Evolutionary conservation across 192 early-diverging fungal species (phyloP), one percentile per base, ranked within the genome.

Genomic region (Gryganskiella cystojenkinii): DNA sequence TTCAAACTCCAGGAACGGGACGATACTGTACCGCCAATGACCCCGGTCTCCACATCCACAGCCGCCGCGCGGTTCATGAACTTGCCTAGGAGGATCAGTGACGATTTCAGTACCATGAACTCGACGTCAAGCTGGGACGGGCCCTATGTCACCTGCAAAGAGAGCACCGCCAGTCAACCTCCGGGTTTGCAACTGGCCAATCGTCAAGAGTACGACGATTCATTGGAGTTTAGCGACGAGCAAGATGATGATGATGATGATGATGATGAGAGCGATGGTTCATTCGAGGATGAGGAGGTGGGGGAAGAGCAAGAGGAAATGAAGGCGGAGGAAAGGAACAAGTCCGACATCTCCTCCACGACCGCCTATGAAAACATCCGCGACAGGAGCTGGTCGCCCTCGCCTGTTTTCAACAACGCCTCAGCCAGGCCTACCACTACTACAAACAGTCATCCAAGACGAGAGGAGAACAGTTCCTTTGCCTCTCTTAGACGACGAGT

Each of bases 191-290:
- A 45, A 3, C 56, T 73, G 11, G 56, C 63, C 2, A 17, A 35
- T 4, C 37, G 71, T 1, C 62, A 60, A 44, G 62, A 55, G 22
- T 73, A 73, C 17, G 71, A 63, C 10, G 45, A 24, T 5, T 54
- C 47, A 19, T 56, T 73, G 0, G 37, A 73, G 10, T 65, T 73
- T 25, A 60, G 71, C 27, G 62, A 60, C 42, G 62, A 64, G 8
- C 45, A 56, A 20, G 52, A 63, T 13, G 56, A 60, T 2, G 45
- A 51, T 17, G 55, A 58, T 2, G 37, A 50, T 3, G 60, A 50
- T 1, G 66, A 59, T 1, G 19, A 43, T n/a, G 66, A 53, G 35
- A 44, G 35, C 22, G 44, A 47, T 1, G 55, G 27, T n/a, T 28
- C 13, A 3, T 28, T 51, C 31, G 56, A 59, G 13, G 35, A 67